Base-by-base conservation (phyloP, 805 yeast species). In the Kuraishia hungarica region DNA sequence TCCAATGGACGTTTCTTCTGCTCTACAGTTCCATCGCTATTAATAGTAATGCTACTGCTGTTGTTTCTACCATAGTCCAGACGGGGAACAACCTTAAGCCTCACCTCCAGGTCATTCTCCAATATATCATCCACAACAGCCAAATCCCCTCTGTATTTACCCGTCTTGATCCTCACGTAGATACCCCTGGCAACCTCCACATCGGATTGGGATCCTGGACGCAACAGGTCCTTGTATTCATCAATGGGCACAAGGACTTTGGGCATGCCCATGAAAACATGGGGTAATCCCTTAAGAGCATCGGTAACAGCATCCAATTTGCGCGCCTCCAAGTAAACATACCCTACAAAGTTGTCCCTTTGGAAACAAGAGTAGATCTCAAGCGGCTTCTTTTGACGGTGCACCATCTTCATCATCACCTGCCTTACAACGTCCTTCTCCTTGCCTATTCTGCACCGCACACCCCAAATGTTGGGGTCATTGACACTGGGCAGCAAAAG, bases 391-490 rank as follows among this genome's bases (percentile, higher is more conserved):
- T 86, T 81, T 60, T 86, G 87, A 63, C 89, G 73, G 53, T 90
- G 89, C 58, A 86, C 72, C 74, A 89, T 89, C 73, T 92, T 90
- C 62, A 92, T 91, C 72, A 87, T 78, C 53, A 94, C 74, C 60
- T 88, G 88, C 60, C 90, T 82, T 23, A 94, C 96, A 59, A 92
- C 75, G 54, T 90, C 97, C 69, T 89, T 93, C 71, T 94, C 99
- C 61, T 87, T 83, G 52, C 98, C 97, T 39, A 89, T 90, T 64
- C 96, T 82, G 73, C 96, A 90, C 70, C 97, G 83, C 51, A 94
- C 83, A 65, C 97, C 98, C 88, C 97, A 94, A 63, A 94, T 89
- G 54, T 90, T 84, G 8, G 99, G 98, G 67, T 94, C 97, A 64
- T 92, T 90, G 56, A 94, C 96, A 35, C 97, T 90, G 13, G 99